Percentiles rank a stretch among this genome's conserved stretches.
Evolutionary conservation across 148 eudicot genomes (phyloP).

Genomic region (Limonium bicolor): DNA sequence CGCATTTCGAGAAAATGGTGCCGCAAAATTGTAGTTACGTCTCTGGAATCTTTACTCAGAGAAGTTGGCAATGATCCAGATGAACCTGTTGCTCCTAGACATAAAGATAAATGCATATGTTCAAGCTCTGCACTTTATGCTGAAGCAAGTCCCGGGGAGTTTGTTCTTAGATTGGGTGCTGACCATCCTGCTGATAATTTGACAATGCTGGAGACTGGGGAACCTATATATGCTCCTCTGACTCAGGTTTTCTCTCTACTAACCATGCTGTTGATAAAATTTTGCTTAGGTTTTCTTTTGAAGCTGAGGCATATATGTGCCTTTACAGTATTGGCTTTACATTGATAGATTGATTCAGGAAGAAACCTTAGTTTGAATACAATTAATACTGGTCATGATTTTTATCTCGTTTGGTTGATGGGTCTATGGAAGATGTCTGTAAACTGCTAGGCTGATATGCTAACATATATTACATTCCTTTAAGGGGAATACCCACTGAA

Average conservation of each 20-base stretch:
- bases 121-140: conserved; percentile 41
- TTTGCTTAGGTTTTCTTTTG: too few relatives aligned
- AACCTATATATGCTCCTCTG: conserved; percentile 72
- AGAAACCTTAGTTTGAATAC: too few relatives aligned
- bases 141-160: conserved; percentile 49
- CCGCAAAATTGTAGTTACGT: conserved; percentile 37
- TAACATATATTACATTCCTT: too few relatives aligned
- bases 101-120: conserved; percentile 17
- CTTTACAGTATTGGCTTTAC: too few relatives aligned
- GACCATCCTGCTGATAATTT: conserved; percentile 37
- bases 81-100: conserved; percentile 28
- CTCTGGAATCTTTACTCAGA: conserved; percentile 36
- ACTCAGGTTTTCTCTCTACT: conserved; percentile 67
- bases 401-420: too few relatives aligned
- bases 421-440: too few relatives aligned
- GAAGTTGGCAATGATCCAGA: conserved; percentile 34
- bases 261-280: too few relatives aligned
- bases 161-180: conserved; percentile 73
- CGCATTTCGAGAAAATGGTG: conserved; percentile 86
- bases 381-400: too few relatives aligned
- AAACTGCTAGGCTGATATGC: too few relatives aligned
- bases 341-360: too few relatives aligned
- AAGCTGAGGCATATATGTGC: too few relatives aligned
- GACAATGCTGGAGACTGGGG: conserved; percentile 84
- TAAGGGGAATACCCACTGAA: too few relatives aligned